A percentile compares a stretch with the other conserved stretches of the same genome.
Conservation (phyloP, 345 rosid genomes). For the Murraya koenigii region DNA sequence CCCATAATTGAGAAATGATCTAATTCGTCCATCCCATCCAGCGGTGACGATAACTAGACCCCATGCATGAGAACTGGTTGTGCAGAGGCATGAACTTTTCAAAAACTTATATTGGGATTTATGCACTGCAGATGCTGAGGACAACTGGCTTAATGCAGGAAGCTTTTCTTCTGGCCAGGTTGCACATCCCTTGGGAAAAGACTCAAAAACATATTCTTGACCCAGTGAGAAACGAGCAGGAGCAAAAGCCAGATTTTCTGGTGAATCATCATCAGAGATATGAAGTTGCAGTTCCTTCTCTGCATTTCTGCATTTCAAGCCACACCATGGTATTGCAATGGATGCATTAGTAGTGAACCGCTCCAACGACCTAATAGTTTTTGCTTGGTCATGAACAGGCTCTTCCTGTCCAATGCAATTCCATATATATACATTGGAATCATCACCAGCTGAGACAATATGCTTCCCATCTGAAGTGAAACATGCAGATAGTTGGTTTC, state of each 20-base stretch:
- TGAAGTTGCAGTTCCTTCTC: constrained; percentile 28
- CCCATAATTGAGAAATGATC: constrained; percentile 89
- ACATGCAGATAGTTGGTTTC: constrained; percentile 63
- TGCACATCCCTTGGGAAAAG: constrained; percentile 79
- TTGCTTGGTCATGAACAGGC: constrained; percentile 29
- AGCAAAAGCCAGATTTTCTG: constrained; percentile 35
- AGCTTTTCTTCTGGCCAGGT: constrained; percentile 99
- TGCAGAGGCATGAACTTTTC: constrained; percentile 64
- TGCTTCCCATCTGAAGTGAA: constrained; percentile 80
- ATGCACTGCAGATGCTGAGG: constrained; percentile 44
- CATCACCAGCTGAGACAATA: constrained; percentile 78
- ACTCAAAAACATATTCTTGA: constrained; percentile 56
- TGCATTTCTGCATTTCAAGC: constrained; percentile 33
- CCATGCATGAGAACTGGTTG: constrained; percentile 72
- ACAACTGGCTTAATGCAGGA: constrained; percentile 38
- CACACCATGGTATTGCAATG: constrained; percentile 81
- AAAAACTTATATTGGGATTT: constrained; percentile 66
- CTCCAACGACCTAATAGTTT: constrained; percentile 61
- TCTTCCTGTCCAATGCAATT: constrained; percentile 41
- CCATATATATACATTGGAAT: constrained; percentile 79
- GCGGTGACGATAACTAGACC: constrained; percentile 91
- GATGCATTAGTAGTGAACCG: constrained; percentile 73
- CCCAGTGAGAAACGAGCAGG: constrained; percentile 56
- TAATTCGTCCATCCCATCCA: constrained; percentile 90
- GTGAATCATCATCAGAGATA: constrained; percentile 18